Base-by-base conservation (phyloP, 2,329 filamentous ascomycete genomes). In the Penicillium sp. region DNA sequence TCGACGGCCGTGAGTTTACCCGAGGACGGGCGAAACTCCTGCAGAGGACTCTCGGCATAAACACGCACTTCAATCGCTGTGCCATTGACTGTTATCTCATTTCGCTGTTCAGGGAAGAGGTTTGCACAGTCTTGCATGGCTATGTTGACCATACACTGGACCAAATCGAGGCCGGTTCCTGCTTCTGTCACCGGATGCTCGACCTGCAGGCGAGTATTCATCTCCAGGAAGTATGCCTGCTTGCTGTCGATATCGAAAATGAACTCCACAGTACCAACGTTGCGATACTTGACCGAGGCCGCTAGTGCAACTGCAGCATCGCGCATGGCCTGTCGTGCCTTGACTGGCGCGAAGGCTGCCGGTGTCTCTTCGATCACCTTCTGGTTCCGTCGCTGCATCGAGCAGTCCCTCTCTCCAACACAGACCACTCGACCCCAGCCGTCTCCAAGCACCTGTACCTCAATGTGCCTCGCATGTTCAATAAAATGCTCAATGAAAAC, bases 361-460 rank as follows among this genome's bases (percentile, higher is more conserved):
- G 81, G 80, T 1, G 76, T 76, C 69, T 84, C 82, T 62, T 85
- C 83, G 0, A 85, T 73, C 3, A 85, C 76, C 62, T 85, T 85
- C 61, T 85, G 83, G 60, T 85, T 78, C 1, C 83, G 74, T 7
- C 83, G 70, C 56, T 85, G 82, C 1, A 85, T 66, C 6, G 82
- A 84, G 61, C 83, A 85, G 44, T 85, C 83, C 7, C 83, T 72
- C 55, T 85, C 83, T 3, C 63, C 60, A 5, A 63, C 62, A 0
- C 46, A 71, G 15, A 80, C 66, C 0, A 81, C 78, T 4, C 71
- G 69, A 0, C 82, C 82, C 7, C 31, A 17, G 13, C 46, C 44
- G 21, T 61, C 44, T 1, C 54, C 54, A 2, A 85, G 51, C 3
- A 85, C 77, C 61, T 85, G 83, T 0, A 85, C 78, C 62, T 85